phyloP scores from a whole-genome alignment of 805 yeast species.

The Torulaspora franciscae region DNA sequence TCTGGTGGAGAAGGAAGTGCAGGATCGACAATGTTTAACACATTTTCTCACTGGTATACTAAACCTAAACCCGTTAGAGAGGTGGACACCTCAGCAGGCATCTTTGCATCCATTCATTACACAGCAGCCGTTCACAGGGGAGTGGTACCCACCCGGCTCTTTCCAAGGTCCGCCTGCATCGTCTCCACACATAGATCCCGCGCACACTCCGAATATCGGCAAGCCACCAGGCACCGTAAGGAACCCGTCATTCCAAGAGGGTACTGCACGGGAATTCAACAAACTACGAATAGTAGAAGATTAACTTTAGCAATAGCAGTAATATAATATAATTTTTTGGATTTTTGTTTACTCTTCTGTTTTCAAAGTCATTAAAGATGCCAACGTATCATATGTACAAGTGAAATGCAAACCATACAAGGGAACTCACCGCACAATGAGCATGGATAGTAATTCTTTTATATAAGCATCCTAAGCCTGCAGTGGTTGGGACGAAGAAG shows the following conservation, averaged over 20 bases:
- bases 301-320: constrained; percentile 3
- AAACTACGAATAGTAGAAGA: constrained; percentile 21
- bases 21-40: constrained; percentile 61
- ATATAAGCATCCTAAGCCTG: constrained; percentile 26
- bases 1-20: constrained; percentile 62
- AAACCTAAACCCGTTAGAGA: constrained; percentile 82
- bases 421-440: neutral
- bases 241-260: constrained; percentile 19
- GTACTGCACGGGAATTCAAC: constrained; percentile 20
- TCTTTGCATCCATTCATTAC: constrained; percentile 84
- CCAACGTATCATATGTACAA: constrained; percentile 11
- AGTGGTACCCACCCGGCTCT: constrained; percentile 50
- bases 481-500: constrained; percentile 32
- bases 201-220: constrained; percentile 6
- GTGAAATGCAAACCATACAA: constrained; percentile 10
- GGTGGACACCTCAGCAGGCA: constrained; percentile 98
- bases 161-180: constrained; percentile 12
- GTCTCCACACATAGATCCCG: neutral
- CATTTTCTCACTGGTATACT: constrained; percentile 77
- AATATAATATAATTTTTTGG: neutral
- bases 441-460: neutral
- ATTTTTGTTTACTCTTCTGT: neutral
- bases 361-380: constrained; percentile 6
- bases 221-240: constrained; percentile 11
- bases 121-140: constrained; percentile 48